A percentile compares a stretch with the other conserved stretches of the same genome.
Conservation (phyloP, 768 basidiomycete genomes). For the Amanita muscaria region DNA sequence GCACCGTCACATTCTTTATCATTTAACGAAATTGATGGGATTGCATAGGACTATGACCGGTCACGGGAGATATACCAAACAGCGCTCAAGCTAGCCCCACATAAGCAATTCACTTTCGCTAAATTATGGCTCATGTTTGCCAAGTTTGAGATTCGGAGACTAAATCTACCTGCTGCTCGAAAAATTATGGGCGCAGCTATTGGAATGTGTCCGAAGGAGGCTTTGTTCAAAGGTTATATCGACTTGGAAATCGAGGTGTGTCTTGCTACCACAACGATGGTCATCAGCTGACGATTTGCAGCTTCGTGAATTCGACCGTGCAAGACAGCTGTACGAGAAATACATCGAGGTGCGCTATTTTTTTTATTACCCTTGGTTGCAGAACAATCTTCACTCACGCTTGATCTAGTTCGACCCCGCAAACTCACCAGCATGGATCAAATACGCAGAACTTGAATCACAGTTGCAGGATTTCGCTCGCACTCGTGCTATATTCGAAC, state of each 20-base stretch:
- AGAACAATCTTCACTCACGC: constrained; percentile 2
- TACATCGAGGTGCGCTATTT: constrained; percentile 68
- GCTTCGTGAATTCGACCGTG: constrained; percentile 94
- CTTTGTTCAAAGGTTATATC: constrained; percentile 93
- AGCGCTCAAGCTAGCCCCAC: constrained; percentile 80
- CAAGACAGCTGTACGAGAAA: constrained; percentile 85
- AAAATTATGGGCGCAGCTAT: constrained; percentile 86
- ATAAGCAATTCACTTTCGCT: constrained; percentile 95
- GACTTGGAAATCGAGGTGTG: constrained; percentile 84
- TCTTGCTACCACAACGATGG: neutral
- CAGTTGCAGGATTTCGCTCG: constrained; percentile 82
- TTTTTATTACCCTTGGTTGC: neutral
- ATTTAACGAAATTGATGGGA: constrained; percentile 1
- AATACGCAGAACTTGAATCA: constrained; percentile 86
- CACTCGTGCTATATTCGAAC: constrained; percentile 89
- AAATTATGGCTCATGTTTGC: constrained; percentile 94
- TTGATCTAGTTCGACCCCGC: constrained; percentile 67
- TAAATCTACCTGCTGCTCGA: constrained; percentile 76
- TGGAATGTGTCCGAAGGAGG: constrained; percentile 94
- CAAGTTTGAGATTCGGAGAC: constrained; percentile 79
- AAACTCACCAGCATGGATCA: constrained; percentile 92
- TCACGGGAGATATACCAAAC: constrained; percentile 91
- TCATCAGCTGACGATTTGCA: constrained; percentile 19
- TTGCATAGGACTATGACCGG: constrained; percentile 65
- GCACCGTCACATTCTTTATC: neutral